Evolutionary conservation across 2,329 filamentous ascomycete species (phyloP).

Genomic region (Colletotrichum lupini): DNA sequence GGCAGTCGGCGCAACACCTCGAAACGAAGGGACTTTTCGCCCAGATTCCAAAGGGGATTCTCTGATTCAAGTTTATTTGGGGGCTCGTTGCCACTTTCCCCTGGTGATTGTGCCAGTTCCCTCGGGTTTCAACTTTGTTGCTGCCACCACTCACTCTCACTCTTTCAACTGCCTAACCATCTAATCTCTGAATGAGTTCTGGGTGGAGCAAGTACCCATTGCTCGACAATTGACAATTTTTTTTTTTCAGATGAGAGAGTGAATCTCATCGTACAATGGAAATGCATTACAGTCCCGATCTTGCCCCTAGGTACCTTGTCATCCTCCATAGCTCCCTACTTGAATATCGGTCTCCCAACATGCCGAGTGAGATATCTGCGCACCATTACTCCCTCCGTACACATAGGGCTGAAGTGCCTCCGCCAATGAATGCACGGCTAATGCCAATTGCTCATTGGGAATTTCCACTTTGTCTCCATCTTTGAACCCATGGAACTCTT

Average conservation of each 20-base stretch:
- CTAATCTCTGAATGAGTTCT: too few species aligned
- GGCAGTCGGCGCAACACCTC: slow-evolving; percentile 25
- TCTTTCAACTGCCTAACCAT: not conserved
- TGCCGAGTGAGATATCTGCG: too few species aligned
- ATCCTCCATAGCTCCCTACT: too few species aligned
- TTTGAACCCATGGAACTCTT: not conserved
- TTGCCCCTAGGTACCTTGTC: too few species aligned
- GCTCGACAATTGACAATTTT: too few species aligned
- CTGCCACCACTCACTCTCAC: not conserved
- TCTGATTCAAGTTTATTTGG: not conserved
- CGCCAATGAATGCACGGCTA: slow-evolving; percentile 18
- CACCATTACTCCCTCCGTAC: too few species aligned
- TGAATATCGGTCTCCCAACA: too few species aligned
- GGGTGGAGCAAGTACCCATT: too few species aligned
- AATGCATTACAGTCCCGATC: not conserved
- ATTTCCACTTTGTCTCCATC: not conserved
- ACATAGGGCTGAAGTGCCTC: slow-evolving; percentile 23
- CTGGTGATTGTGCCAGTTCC: not conserved
- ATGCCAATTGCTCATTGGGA: slow-evolving; percentile 12
- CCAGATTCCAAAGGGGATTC: not conserved
- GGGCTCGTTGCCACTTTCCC: not conserved
- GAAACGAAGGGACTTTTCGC: slow-evolving; percentile 6
- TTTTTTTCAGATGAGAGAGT: too few species aligned
- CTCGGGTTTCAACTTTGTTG: not conserved
- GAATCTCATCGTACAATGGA: too few species aligned